phyloP scores from a whole-genome alignment of 352 stramenopile species.

The Phytopythium oedochilum region DNA sequence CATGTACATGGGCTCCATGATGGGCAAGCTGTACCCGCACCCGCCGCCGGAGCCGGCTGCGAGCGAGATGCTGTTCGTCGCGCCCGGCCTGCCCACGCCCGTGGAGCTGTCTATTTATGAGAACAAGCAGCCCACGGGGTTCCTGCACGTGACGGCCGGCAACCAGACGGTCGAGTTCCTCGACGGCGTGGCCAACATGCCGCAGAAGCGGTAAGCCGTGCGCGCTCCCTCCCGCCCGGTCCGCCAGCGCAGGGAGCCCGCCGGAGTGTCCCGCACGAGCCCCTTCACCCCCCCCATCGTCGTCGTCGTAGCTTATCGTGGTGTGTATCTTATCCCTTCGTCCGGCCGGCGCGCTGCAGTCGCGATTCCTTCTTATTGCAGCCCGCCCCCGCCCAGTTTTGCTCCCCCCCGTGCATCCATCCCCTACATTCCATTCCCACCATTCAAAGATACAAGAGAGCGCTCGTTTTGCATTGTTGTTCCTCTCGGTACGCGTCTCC shows the following conservation, averaged over 20 bases:
- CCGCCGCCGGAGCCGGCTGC: constrained; percentile 35
- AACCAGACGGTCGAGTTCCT: constrained; percentile 85
- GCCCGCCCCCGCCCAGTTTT: not conserved
- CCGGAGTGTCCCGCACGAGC: not conserved
- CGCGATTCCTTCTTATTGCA: not conserved
- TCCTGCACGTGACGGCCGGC: constrained; percentile 71
- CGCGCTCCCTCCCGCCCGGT: not conserved
- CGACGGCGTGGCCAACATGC: constrained; percentile 80
- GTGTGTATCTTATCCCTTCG: constrained; percentile 3
- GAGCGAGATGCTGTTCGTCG: constrained; percentile 57
- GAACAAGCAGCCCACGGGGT: constrained; percentile 75
- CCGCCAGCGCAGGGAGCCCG: not conserved
- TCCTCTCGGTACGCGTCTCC: not conserved
- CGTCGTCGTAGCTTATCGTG: constrained; percentile 2
- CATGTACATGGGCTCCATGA: constrained; percentile 17
- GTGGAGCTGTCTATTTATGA: constrained; percentile 84
- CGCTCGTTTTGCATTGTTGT: not conserved
- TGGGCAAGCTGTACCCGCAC: constrained; percentile 48
- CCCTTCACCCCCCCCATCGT: not conserved
- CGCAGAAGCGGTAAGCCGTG: constrained; percentile 57
- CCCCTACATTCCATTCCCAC: not conserved
- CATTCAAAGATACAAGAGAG: not conserved
- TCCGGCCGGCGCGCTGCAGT: not conserved
- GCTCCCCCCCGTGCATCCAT: not conserved
- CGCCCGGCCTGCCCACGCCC: constrained; percentile 61